These are phyloP conservation scores for Vigna radiata DNA, from an alignment of 306 rosid genomes.

Conservation along the genomic window DNA sequence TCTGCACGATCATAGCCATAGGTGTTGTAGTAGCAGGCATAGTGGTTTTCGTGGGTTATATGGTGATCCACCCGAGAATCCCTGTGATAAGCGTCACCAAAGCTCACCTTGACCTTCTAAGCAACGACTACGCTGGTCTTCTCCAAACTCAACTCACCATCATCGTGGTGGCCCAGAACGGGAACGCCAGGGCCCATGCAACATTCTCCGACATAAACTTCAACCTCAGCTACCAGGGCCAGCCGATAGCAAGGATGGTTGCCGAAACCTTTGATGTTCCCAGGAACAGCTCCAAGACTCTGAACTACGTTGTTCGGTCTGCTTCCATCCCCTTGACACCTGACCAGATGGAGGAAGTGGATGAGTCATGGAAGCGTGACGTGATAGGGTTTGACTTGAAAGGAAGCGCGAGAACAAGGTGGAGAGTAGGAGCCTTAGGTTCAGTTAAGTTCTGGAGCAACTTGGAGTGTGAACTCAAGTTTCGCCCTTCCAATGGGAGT, in stretches of 20 bases:
- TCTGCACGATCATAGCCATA: slow-evolving; percentile 70
- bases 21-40: slow-evolving; percentile 65
- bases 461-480: slow-evolving; percentile 68
- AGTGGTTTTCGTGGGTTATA: slow-evolving; percentile 61
- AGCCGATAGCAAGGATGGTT: slow-evolving; percentile 54
- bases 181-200: slow-evolving; percentile 74
- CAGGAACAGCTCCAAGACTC: slow-evolving; percentile 51
- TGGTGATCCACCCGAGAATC: slow-evolving; percentile 73
- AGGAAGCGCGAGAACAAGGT: slow-evolving; percentile 61
- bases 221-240: slow-evolving; percentile 58
- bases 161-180: slow-evolving; percentile 67
- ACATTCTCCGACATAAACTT: slow-evolving; percentile 64
- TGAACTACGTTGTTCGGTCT: slow-evolving; percentile 57
- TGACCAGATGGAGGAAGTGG: slow-evolving; percentile 55
- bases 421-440: slow-evolving; percentile 72
- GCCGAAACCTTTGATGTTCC: slow-evolving; percentile 57
- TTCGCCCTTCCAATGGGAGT: slow-evolving; percentile 65
- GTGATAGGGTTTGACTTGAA: slow-evolving; percentile 56
- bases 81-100: slow-evolving; percentile 61
- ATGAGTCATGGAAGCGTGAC: slow-evolving; percentile 56
- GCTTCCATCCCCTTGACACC: slow-evolving; percentile 63
- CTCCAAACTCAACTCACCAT: slow-evolving; percentile 63
- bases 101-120: slow-evolving; percentile 62
- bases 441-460: slow-evolving; percentile 64
- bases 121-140: slow-evolving; percentile 55